Conservation (phyloP, 75 land plant species). For the Pinus albicaulis region DNA sequence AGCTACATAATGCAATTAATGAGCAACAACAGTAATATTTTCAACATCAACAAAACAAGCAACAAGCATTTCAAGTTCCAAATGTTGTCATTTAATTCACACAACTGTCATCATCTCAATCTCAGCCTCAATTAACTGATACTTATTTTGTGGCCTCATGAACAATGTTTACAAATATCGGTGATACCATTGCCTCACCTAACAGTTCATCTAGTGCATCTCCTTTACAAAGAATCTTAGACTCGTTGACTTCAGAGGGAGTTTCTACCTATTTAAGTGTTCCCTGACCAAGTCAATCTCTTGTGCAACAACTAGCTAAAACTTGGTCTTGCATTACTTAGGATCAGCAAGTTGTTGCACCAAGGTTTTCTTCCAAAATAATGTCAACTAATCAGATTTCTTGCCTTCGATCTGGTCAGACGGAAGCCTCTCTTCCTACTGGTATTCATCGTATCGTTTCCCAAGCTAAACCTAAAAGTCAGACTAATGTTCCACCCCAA, state of each 20-base stretch:
- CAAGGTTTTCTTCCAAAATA: conserved; percentile 13
- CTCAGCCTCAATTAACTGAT: conserved; percentile 1
- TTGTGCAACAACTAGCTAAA: conserved; percentile 6
- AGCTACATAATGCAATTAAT: conserved; percentile 14
- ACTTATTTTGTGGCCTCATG: not conserved
- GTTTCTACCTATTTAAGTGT: conserved; percentile 10
- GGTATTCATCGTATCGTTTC: not conserved
- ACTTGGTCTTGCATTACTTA: not conserved
- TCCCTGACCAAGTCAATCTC: conserved; percentile 5
- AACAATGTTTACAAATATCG: conserved; percentile 4
- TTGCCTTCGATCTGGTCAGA: conserved; percentile 16
- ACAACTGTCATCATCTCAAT: conserved; percentile 4
- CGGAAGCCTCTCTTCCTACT: conserved; percentile 10
- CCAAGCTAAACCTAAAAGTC: not conserved
- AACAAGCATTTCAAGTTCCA: conserved; percentile 11
- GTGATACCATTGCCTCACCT: conserved; percentile 3
- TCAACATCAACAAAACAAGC: conserved; percentile 28
- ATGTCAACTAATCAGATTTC: conserved; percentile 15
- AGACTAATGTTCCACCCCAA: not conserved
- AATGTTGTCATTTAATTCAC: conserved; percentile 6
- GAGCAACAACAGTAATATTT: conserved; percentile 14
- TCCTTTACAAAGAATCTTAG: conserved; percentile 15
- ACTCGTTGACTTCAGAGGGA: conserved; percentile 12
- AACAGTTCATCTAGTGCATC: not conserved
- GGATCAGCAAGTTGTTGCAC: conserved; percentile 12